These are phyloP conservation scores for Phytophthora citricola DNA, from an alignment of 352 stramenopile species.

Conservation along the genomic window DNA sequence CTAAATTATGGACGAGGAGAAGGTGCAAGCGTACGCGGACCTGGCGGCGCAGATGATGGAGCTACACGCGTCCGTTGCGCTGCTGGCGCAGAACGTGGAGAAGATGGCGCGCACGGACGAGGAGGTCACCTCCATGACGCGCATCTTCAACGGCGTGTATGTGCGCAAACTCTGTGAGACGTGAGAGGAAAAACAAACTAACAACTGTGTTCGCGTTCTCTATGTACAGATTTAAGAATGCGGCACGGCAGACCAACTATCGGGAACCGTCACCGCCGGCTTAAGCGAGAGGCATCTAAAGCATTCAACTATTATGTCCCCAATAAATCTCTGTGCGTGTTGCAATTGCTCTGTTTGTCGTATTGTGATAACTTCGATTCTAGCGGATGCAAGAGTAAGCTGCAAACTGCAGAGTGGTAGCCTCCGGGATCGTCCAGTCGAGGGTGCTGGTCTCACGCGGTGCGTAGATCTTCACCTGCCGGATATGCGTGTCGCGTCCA, in stretches of 20 bases:
- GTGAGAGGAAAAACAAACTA: background rate
- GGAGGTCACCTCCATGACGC: conserved; percentile 73
- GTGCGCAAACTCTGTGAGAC: conserved; percentile 10
- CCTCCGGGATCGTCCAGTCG: conserved; percentile 58
- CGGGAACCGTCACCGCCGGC: conserved; percentile 25
- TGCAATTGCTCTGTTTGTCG: background rate
- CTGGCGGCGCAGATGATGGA: conserved; percentile 77
- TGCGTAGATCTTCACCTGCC: conserved; percentile 94
- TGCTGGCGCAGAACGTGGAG: conserved; percentile 76
- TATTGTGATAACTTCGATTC: conserved; percentile 12
- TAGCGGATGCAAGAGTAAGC: conserved; percentile 71
- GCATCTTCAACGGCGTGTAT: conserved; percentile 82
- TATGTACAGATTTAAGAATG: conserved; percentile 56
- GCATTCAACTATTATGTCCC: too few species aligned
- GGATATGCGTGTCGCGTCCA: conserved; percentile 95
- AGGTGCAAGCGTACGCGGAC: conserved; percentile 68
- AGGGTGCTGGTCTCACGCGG: conserved; percentile 66
- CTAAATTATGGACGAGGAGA: conserved; percentile 70
- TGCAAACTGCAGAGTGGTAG: conserved; percentile 74
- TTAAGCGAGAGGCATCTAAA: conserved; percentile 5
- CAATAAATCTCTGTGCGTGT: too few species aligned
- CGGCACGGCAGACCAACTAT: conserved; percentile 45
- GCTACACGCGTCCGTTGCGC: conserved; percentile 74
- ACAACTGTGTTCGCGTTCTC: conserved; percentile 8
- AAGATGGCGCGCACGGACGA: conserved; percentile 77